phyloP scores from a whole-genome alignment of 495 filamentous ascomycete genomes.

The Echria macrotheca region DNA sequence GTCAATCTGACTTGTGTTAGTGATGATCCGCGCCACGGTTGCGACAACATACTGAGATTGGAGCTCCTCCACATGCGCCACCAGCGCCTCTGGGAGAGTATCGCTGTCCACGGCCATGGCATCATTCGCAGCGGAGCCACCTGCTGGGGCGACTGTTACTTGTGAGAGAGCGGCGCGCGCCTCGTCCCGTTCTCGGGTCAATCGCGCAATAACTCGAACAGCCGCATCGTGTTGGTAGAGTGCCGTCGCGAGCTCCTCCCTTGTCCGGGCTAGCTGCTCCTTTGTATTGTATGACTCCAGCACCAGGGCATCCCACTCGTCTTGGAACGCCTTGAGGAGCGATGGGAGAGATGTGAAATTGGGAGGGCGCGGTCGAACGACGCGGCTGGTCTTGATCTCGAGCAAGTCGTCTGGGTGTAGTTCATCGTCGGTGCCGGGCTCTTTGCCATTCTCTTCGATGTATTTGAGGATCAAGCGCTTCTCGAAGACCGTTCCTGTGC shows the following conservation, averaged over 20 bases:
- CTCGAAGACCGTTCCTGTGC: constrained; percentile 79
- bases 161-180: constrained; percentile 87
- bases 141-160: constrained; percentile 60
- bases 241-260: constrained; percentile 88
- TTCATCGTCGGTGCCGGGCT: constrained; percentile 87
- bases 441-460: constrained; percentile 88
- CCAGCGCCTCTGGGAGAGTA: constrained; percentile 64
- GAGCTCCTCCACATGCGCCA: constrained; percentile 68
- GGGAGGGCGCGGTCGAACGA: constrained; percentile 83
- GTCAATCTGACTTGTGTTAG: constrained; percentile 55
- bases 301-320: constrained; percentile 94
- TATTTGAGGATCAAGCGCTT: constrained; percentile 93
- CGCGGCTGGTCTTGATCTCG: constrained; percentile 72
- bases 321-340: constrained; percentile 93
- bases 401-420: constrained; percentile 82
- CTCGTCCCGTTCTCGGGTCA: constrained; percentile 87
- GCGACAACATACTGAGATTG: constrained; percentile 64
- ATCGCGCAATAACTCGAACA: constrained; percentile 81
- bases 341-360: constrained; percentile 95
- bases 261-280: constrained; percentile 80
- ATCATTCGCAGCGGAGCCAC: constrained; percentile 54
- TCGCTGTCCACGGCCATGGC: constrained; percentile 85
- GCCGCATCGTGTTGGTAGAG: constrained; percentile 97
- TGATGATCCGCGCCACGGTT: not conserved
- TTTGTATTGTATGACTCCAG: constrained; percentile 84